Conservation (phyloP, 2,329 filamentous ascomycete genomes). For the Talaromyces pinophilus region DNA sequence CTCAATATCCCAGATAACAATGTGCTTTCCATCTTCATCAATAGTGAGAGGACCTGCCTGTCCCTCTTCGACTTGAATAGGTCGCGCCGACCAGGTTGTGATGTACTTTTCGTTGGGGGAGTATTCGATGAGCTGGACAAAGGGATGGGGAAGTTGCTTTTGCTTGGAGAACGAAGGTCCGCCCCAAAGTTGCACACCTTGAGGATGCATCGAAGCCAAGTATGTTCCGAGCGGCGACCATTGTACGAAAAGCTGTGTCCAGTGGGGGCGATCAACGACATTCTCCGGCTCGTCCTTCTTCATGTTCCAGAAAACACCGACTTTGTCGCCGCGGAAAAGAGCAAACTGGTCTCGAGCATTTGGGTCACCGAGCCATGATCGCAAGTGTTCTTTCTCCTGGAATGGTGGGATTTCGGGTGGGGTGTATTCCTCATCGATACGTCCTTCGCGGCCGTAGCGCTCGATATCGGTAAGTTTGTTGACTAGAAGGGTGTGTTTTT, state of each 20-base stretch:
- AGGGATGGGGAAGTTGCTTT: conserved; percentile 91
- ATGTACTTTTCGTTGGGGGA: conserved; percentile 91
- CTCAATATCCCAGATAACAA: conserved; percentile 96
- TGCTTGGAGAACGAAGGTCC: conserved; percentile 85
- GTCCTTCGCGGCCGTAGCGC: conserved; percentile 89
- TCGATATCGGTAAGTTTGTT: conserved; percentile 99
- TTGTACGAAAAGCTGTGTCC: conserved; percentile 97
- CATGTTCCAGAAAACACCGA: conserved; percentile 98
- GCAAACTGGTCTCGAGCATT: conserved; percentile 93
- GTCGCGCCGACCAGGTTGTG: conserved; percentile 93
- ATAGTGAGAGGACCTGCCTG: conserved; percentile 70
- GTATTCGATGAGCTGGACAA: conserved; percentile 94
- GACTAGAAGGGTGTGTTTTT: conserved; percentile 90
- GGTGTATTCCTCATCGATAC: conserved; percentile 87
- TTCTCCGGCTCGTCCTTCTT: conserved; percentile 86
- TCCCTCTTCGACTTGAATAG: conserved; percentile 87
- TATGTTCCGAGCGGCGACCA: conserved; percentile 96
- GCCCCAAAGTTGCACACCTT: conserved; percentile 97
- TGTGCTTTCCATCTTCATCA: conserved; percentile 98
- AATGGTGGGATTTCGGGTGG: conserved; percentile 81
- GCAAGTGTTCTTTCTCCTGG: conserved; percentile 86
- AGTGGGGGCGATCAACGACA: conserved; percentile 88
- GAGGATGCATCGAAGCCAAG: conserved; percentile 89
- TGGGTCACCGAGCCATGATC: conserved; percentile 87
- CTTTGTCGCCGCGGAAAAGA: conserved; percentile 87